phyloP scores from a whole-genome alignment of 2,329 filamentous ascomycete species.

The Arthrobotrys sphaeroides region DNA sequence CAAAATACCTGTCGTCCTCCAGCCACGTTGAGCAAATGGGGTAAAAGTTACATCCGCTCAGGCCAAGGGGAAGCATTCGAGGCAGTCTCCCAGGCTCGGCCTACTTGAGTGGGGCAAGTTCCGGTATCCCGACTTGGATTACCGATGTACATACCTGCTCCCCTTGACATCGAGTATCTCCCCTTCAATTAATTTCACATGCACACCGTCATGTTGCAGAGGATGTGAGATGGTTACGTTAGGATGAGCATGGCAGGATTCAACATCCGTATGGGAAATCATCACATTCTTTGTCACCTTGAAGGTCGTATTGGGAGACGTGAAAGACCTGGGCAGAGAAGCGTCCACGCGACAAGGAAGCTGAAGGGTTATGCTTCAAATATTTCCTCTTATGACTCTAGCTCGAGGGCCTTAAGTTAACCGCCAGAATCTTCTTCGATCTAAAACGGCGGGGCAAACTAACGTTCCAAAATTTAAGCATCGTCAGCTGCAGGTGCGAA shows the following conservation, averaged over 20 bases:
- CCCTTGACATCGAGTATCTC: constrained; percentile 29
- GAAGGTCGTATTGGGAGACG: no score
- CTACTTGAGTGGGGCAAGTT: constrained; percentile 53
- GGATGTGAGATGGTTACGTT: constrained; percentile 18
- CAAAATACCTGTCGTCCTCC: constrained; percentile 20
- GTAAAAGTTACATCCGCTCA: background rate
- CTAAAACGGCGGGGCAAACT: background rate
- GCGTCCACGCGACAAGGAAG: constrained; percentile 15
- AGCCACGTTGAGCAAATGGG: background rate
- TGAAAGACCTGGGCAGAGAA: background rate
- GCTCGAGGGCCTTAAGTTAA: constrained; percentile 6
- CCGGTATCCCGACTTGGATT: constrained; percentile 50
- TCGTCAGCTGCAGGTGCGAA: no score
- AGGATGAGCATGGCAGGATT: constrained; percentile 16
- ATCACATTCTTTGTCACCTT: background rate
- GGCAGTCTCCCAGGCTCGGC: constrained; percentile 28
- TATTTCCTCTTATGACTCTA: background rate
- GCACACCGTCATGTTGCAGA: constrained; percentile 38
- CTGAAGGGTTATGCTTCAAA: constrained; percentile 7
- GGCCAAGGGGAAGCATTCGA: constrained; percentile 20
- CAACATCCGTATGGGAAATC: constrained; percentile 18
- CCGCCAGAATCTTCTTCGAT: constrained; percentile 25
- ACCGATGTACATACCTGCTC: constrained; percentile 29
- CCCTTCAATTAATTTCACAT: constrained; percentile 31
- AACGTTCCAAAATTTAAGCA: no score